phyloP scores from a whole-genome alignment of 2,329 filamentous ascomycete species.

The Pyrenophora seminiperda region DNA sequence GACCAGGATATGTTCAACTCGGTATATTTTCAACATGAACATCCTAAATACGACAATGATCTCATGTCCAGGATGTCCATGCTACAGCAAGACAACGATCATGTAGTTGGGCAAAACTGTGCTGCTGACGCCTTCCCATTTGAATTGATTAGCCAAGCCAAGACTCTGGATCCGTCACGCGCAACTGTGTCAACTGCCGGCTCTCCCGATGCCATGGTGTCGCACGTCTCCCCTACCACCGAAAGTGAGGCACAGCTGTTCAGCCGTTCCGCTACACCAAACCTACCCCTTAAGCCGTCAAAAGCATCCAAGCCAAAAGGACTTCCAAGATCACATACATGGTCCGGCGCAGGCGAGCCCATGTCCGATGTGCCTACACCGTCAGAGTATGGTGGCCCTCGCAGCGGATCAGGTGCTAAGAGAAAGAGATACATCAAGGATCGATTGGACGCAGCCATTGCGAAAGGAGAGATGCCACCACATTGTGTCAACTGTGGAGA shows the following conservation, averaged over 20 bases:
- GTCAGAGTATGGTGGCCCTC: slow-evolving; percentile 28
- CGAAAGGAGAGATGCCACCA: slow-evolving; percentile 81
- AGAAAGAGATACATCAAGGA: slow-evolving; percentile 68
- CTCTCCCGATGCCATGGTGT: slow-evolving; percentile 27
- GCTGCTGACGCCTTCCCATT: slow-evolving; percentile 9
- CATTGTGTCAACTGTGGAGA: slow-evolving; percentile 93
- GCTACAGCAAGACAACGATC: slow-evolving; percentile 4
- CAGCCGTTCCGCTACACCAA: slow-evolving; percentile 34
- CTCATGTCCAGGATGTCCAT: slow-evolving; percentile 3
- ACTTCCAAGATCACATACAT: slow-evolving; percentile 46
- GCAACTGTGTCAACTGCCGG: slow-evolving; percentile 17
- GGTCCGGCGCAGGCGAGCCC: slow-evolving; percentile 42
- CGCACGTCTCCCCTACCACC: slow-evolving; percentile 25
- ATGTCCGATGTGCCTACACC: slow-evolving; percentile 41
- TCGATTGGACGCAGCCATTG: slow-evolving; percentile 64
- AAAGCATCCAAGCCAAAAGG: slow-evolving; percentile 34
- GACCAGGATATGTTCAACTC: slow-evolving; percentile 14
- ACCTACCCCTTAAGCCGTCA: slow-evolving; percentile 19
- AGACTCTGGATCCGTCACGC: slow-evolving; percentile 7
- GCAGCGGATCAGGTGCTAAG: slow-evolving; percentile 62
- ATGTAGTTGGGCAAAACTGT: neutral
- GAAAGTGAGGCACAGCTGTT: slow-evolving; percentile 26
- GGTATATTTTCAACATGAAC: slow-evolving; percentile 9
- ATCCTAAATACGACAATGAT: slow-evolving; percentile 4
- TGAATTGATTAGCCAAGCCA: slow-evolving; percentile 2